Evolutionary conservation across 2,329 filamentous ascomycete genomes (phyloP).

Genomic region (Apiospora koreana): DNA sequence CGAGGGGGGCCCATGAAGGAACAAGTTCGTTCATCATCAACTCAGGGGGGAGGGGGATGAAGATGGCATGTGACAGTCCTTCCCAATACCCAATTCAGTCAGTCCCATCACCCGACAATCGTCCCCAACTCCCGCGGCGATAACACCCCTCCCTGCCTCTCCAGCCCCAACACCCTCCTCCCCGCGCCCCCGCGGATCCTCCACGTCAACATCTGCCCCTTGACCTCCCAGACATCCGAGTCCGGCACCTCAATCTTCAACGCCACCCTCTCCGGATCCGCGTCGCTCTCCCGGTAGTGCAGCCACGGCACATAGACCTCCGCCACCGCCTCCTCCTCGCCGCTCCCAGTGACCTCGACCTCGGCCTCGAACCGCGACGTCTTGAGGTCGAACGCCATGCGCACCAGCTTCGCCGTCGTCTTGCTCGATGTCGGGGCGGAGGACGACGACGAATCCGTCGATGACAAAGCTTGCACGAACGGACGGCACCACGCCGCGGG

Average conservation of each 20-base stretch:
- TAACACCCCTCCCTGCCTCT: slow-evolving; percentile 14
- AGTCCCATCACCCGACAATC: slow-evolving; percentile 12
- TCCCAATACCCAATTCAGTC: too few relatives aligned
- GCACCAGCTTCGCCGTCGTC: neutral
- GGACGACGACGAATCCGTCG: neutral
- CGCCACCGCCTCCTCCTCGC: neutral
- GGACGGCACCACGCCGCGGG: slow-evolving; percentile 25
- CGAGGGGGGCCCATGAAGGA: too few relatives aligned
- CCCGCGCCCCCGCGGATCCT: neutral
- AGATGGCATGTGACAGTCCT: too few relatives aligned
- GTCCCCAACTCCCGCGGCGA: slow-evolving; percentile 17
- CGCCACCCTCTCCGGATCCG: neutral
- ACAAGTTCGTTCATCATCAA: too few relatives aligned
- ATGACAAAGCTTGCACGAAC: slow-evolving; percentile 16
- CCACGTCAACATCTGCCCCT: neutral
- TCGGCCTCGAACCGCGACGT: slow-evolving; percentile 17
- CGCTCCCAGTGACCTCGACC: neutral
- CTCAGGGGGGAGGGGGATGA: too few relatives aligned
- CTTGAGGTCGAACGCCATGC: slow-evolving; percentile 19
- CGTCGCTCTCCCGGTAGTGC: slow-evolving; percentile 19
- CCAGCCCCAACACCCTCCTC: neutral
- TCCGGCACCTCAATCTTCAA: neutral
- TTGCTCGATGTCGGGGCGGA: too few relatives aligned
- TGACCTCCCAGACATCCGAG: neutral
- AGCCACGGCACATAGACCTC: slow-evolving; percentile 18